Conservation (phyloP, 768 basidiomycete species). For the Lactifluus piperatus region DNA sequence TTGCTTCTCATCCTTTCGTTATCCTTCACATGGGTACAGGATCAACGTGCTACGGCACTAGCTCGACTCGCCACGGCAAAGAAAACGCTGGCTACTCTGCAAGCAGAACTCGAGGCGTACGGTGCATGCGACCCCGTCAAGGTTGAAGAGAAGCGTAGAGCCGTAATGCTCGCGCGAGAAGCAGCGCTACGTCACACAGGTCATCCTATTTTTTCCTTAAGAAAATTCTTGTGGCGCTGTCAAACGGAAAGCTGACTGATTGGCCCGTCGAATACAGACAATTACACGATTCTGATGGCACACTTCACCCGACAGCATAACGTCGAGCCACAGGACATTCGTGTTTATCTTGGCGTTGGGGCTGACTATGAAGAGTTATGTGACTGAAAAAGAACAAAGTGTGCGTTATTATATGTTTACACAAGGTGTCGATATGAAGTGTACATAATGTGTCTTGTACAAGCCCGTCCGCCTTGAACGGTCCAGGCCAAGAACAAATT, state of each 20-base stretch:
- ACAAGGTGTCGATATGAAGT: background rate
- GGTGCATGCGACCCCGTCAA: slow-evolving; percentile 79
- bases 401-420: background rate
- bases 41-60: slow-evolving; percentile 45
- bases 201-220: slow-evolving; percentile 25
- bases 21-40: slow-evolving; percentile 33
- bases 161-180: slow-evolving; percentile 69
- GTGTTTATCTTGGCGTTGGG: slow-evolving; percentile 54
- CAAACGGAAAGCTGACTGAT: background rate
- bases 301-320: slow-evolving; percentile 58
- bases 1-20: background rate
- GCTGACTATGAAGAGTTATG: slow-evolving; percentile 75
- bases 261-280: slow-evolving; percentile 37
- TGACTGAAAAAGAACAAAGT: slow-evolving; percentile 22
- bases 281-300: slow-evolving; percentile 55
- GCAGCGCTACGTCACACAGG: slow-evolving; percentile 86
- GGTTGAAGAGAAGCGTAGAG: slow-evolving; percentile 68
- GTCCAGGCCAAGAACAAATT: background rate
- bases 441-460: background rate
- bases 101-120: slow-evolving; percentile 66
- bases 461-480: background rate
- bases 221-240: background rate
- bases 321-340: slow-evolving; percentile 52
- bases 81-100: slow-evolving; percentile 41
- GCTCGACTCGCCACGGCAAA: slow-evolving; percentile 40